Evolutionary conservation across 306 rosid genomes (phyloP).

Genomic region (Astragalus glycyphyllos): DNA sequence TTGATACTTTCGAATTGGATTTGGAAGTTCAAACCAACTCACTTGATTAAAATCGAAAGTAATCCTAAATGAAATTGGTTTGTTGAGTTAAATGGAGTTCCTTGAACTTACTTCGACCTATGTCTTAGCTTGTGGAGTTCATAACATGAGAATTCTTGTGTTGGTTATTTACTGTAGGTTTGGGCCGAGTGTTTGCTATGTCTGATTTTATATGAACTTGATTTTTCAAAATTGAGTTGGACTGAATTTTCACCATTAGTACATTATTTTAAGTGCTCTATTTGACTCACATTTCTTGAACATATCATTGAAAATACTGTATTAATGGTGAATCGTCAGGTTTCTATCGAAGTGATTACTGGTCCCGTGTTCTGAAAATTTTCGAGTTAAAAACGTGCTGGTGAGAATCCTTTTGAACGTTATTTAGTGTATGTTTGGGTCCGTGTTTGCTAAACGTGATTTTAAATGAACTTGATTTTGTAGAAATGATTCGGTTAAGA

Average conservation of each 20-base stretch:
- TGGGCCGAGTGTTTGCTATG: background rate
- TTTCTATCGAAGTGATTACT: background rate
- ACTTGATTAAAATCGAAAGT: background rate
- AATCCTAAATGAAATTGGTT: background rate
- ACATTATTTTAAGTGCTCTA: too few relatives aligned
- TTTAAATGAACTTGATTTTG: too few relatives aligned
- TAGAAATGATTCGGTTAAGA: too few relatives aligned
- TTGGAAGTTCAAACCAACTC: constrained; percentile 3
- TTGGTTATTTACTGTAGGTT: background rate
- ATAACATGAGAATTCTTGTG: constrained; percentile 9
- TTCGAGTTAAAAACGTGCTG: too few relatives aligned
- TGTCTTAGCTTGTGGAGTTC: constrained; percentile 1
- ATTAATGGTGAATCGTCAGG: background rate
- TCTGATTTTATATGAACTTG: background rate
- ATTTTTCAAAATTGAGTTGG: background rate
- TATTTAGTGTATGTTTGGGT: too few relatives aligned
- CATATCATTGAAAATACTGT: background rate
- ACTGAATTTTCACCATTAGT: background rate
- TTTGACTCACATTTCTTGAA: too few relatives aligned
- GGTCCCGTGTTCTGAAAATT: background rate
- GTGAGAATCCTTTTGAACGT: too few relatives aligned
- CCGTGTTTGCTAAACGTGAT: too few relatives aligned
- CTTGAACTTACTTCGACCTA: constrained; percentile 17
- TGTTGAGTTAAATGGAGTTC: constrained; percentile 7
- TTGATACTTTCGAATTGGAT: constrained; percentile 6